phyloP scores from a whole-genome alignment of 352 stramenopile genomes.

The Phytophthora melonis region DNA sequence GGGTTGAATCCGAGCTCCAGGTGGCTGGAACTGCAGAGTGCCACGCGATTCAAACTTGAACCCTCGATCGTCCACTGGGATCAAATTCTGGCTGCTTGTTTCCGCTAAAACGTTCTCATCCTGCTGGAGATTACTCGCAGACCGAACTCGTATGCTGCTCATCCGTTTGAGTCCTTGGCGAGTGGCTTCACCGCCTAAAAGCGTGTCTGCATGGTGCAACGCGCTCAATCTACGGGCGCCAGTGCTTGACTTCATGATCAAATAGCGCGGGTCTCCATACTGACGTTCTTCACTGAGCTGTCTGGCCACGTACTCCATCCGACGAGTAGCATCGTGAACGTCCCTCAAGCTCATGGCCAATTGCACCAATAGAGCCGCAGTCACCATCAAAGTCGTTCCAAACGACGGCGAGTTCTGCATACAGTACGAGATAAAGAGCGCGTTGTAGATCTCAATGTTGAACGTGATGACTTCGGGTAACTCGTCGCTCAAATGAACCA shows the following conservation, averaged over 20 bases:
- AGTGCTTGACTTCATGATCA: conserved; percentile 13
- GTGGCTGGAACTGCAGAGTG: neutral
- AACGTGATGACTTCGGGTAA: conserved; percentile 33
- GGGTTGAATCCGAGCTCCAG: conserved; percentile 10
- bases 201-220: conserved; percentile 7
- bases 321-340: conserved; percentile 9
- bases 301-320: conserved; percentile 2
- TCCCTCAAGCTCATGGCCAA: conserved; percentile 26
- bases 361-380: conserved; percentile 17
- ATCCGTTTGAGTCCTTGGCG: neutral
- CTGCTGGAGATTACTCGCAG: neutral
- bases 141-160: neutral
- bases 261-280: conserved; percentile 3
- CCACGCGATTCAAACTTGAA: conserved; percentile 7
- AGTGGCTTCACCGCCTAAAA: neutral
- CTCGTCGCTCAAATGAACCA: conserved; percentile 34
- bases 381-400: conserved; percentile 20
- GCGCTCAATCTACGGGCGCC: conserved; percentile 10
- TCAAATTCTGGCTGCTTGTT: neutral
- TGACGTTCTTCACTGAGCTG: conserved; percentile 11
- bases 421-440: conserved; percentile 40
- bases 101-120: neutral
- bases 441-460: conserved; percentile 39
- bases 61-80: neutral
- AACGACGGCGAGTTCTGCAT: conserved; percentile 40